Evolutionary conservation across 176 grass and related monocot species (phyloP).

Genomic region (Cenchrus fungigraminus): DNA sequence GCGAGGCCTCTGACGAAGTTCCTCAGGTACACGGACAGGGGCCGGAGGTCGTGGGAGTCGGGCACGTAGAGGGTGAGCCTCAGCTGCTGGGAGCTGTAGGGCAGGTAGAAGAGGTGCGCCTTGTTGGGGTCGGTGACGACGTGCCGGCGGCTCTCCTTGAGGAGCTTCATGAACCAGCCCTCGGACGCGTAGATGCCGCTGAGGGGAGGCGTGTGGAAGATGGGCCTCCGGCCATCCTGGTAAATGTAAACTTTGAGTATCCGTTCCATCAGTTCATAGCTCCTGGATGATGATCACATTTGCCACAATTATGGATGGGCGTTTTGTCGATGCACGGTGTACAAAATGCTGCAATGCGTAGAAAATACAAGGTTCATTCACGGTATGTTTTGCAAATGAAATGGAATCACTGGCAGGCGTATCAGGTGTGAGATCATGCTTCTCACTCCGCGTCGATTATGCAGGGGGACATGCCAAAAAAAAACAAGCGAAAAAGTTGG

Average conservation of each 20-base stretch:
- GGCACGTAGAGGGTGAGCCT: constrained; percentile 60
- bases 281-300: constrained; percentile 70
- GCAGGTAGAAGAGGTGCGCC: constrained; percentile 87
- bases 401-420: neutral
- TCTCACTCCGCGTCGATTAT: neutral
- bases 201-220: constrained; percentile 77
- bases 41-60: constrained; percentile 68
- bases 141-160: constrained; percentile 67
- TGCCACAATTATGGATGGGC: constrained; percentile 42
- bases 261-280: constrained; percentile 89
- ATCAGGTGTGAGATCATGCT: neutral
- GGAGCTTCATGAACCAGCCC: constrained; percentile 93
- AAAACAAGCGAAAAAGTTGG: neutral
- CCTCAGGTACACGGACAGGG: constrained; percentile 56
- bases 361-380: neutral
- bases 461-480: constrained; percentile 13
- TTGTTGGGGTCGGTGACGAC: constrained; percentile 48
- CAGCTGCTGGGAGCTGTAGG: constrained; percentile 79
- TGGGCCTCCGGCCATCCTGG: constrained; percentile 67
- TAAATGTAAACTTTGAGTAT: constrained; percentile 88
- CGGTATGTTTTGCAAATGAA: neutral
- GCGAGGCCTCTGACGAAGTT: constrained; percentile 70
- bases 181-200: constrained; percentile 79
- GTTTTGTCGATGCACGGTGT: constrained; percentile 22
- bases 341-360: neutral